Evolutionary conservation across 2,329 filamentous ascomycete species (phyloP), one percentile per base, ranked within the genome.

Genomic region (Botryotinia convoluta): DNA sequence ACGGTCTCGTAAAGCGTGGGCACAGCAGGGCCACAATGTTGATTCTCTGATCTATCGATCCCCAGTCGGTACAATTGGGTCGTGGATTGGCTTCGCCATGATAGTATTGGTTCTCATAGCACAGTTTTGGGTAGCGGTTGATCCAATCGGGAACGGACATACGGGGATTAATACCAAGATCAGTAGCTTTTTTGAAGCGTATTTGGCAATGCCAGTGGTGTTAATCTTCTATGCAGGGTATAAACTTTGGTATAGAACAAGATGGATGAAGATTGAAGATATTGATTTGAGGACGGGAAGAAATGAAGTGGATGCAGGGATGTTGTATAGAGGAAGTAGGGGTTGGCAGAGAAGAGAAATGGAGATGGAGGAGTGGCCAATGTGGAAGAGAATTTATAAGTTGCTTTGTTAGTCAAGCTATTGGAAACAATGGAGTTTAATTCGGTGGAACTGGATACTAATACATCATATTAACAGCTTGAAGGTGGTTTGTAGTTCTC

Each of bases 241-340:
- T 84, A 97, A 97, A 83, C n/a, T 96, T 44, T 91, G 85, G 82
- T 93, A 89, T 81, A 86, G 86, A 72, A 97, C 95, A 2, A 84
- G 85, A 5, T 86, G 93, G 75, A 86, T 97, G 35, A 85, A 86
- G 44, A 83, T 88, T 57, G 84, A 87, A 68, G 92, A 97, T 75
- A 96, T 98, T 89, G 94, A 98, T 82, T 83, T 98, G 76, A 89
- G 91, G 75, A 97, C 94, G 0, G 95, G 95, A 4, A 89, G 95
- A 60, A 87, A 95, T 62, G 93, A 97, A 79, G 81, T 72, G 20
- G 70, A 44, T 37, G 29, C 39, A 3, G 45, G 59, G 20, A 83
- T 97, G 69, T 88, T 90, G 57, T 88, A 92, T 74, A 84, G 98
- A 67, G 85, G 96, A 70, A 90, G 90, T 69, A 91, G 96, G 82